phyloP scores from a whole-genome alignment of 352 stramenopile species.

The Plasmopara halstedii region DNA sequence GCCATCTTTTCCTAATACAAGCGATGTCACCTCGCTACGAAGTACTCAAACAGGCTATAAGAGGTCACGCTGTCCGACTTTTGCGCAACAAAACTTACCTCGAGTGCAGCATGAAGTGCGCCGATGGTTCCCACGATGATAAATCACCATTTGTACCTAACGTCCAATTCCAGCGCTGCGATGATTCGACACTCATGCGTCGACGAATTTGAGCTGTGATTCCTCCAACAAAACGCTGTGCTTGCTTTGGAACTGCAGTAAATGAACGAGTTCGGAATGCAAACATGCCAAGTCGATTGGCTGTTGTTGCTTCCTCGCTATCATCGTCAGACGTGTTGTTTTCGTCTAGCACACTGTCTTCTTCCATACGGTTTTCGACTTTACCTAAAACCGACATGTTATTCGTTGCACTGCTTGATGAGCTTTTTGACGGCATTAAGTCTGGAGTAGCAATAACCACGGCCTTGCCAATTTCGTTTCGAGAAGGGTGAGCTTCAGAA shows the following conservation, averaged over 20 bases:
- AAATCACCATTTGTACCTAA: constrained; percentile 41
- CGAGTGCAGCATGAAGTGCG: constrained; percentile 58
- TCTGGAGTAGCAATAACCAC: constrained; percentile 48
- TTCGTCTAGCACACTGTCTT: constrained; percentile 9
- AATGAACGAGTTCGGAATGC: constrained; percentile 55
- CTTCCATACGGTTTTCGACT: constrained; percentile 15
- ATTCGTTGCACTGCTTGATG: constrained; percentile 13
- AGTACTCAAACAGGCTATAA: background rate
- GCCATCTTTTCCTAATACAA: constrained; percentile 50
- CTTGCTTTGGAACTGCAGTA: constrained; percentile 59
- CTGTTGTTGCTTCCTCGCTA: constrained; percentile 18
- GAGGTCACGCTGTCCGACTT: too few species aligned
- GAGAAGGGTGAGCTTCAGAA: constrained; percentile 52
- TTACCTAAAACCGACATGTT: constrained; percentile 4
- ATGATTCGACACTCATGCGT: constrained; percentile 61
- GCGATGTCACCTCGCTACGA: constrained; percentile 59
- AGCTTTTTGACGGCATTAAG: constrained; percentile 29
- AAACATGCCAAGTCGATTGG: constrained; percentile 55
- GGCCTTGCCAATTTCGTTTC: constrained; percentile 45
- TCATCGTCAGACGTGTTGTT: constrained; percentile 16
- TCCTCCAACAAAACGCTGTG: constrained; percentile 63
- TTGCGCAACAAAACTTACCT: constrained; percentile 28
- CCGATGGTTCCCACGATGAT: constrained; percentile 56
- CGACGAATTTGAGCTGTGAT: constrained; percentile 70
- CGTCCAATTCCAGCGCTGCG: constrained; percentile 64